phyloP scores from a whole-genome alignment of 2,329 filamentous ascomycete species.

The Magnaporthiopsis incrustans region DNA sequence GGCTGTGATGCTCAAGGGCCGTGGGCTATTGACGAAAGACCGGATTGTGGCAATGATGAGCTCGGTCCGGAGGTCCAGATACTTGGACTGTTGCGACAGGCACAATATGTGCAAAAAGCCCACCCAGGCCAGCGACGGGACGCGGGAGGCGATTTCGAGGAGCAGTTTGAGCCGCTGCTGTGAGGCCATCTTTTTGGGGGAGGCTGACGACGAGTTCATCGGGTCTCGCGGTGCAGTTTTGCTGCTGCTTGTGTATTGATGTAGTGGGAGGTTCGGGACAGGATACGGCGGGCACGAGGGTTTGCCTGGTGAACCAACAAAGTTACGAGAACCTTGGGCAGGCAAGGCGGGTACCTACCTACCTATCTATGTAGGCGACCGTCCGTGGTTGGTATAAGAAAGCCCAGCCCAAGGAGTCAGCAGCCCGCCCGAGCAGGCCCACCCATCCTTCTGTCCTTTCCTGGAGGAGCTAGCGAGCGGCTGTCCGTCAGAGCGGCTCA shows the following conservation, averaged over 20 bases:
- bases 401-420: background rate
- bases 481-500: too few relatives aligned
- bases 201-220: background rate
- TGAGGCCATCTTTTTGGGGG: background rate
- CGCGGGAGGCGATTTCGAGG: slow-evolving; percentile 38
- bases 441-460: too few relatives aligned
- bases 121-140: slow-evolving; percentile 56
- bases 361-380: too few relatives aligned
- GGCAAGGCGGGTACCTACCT: background rate
- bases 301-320: background rate
- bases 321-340: background rate
- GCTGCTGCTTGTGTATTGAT: background rate
- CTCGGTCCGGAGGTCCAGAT: slow-evolving; percentile 72
- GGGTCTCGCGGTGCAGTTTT: background rate
- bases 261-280: background rate
- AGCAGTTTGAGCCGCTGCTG: slow-evolving; percentile 8
- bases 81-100: slow-evolving; percentile 61
- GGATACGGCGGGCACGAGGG: background rate
- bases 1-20: slow-evolving; percentile 45
- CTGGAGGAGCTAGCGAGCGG: background rate
- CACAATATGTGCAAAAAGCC: slow-evolving; percentile 56
- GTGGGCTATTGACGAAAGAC: slow-evolving; percentile 39
- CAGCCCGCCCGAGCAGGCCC: too few relatives aligned
- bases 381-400: background rate
- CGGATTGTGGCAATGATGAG: slow-evolving; percentile 67